Evolutionary conservation across 352 stramenopile species (phyloP).

Genomic region (Globisporangium radiosum): DNA sequence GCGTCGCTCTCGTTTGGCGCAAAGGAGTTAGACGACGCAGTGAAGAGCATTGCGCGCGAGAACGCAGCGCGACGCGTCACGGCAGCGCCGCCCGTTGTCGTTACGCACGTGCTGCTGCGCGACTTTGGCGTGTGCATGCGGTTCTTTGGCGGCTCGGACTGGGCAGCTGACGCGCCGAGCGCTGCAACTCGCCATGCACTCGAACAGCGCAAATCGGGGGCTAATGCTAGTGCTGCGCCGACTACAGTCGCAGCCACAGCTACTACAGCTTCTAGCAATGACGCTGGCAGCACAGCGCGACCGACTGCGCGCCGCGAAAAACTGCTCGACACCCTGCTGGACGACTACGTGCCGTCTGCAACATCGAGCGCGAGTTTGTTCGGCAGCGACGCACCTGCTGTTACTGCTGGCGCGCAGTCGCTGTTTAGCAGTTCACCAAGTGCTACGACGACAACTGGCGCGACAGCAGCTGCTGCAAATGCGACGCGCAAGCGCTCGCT

Average conservation of each 20-base stretch:
- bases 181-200: constrained; percentile 20
- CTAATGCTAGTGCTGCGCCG: neutral
- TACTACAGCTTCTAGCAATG: neutral
- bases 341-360: constrained; percentile 75
- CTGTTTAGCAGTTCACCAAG: constrained; percentile 25
- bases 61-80: constrained; percentile 38
- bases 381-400: constrained; percentile 23
- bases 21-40: constrained; percentile 68
- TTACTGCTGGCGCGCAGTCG: constrained; percentile 14
- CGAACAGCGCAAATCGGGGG: neutral
- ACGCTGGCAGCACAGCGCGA: constrained; percentile 1
- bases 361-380: constrained; percentile 37
- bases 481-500: constrained; percentile 41
- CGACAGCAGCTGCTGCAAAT: constrained; percentile 7
- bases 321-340: constrained; percentile 68
- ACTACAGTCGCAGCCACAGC: neutral
- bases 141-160: constrained; percentile 84
- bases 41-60: constrained; percentile 66
- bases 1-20: constrained; percentile 84
- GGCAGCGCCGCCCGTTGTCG: constrained; percentile 47
- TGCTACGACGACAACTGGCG: constrained; percentile 17
- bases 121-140: constrained; percentile 87
- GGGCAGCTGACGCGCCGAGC: constrained; percentile 51
- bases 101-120: constrained; percentile 75
- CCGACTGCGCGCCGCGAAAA: constrained; percentile 48